These are phyloP conservation scores for Penicillium goetzii DNA, from an alignment of 495 filamentous ascomycete genomes.

Conservation along the genomic window DNA sequence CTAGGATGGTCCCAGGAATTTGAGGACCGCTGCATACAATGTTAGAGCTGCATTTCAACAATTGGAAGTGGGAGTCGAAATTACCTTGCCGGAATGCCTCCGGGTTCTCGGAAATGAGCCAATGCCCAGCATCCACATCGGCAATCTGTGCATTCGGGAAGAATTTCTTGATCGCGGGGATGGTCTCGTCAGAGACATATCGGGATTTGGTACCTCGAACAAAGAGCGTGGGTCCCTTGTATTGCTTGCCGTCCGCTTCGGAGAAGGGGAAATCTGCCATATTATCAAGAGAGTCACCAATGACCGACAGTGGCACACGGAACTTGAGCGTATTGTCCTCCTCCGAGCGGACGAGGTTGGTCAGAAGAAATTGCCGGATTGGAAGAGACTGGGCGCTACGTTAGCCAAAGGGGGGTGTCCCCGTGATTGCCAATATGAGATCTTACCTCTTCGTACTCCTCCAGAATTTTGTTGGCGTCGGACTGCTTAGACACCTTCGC, in stretches of 20 bases:
- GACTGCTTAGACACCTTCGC: constrained; percentile 63
- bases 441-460: constrained; percentile 72
- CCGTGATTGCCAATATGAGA: not conserved
- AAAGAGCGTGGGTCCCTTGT: constrained; percentile 78
- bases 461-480: constrained; percentile 80
- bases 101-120: constrained; percentile 92
- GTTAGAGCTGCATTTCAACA: constrained; percentile 18
- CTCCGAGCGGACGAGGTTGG: constrained; percentile 70
- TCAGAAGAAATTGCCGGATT: constrained; percentile 90
- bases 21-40: constrained; percentile 40
- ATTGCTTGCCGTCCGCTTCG: constrained; percentile 56
- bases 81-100: constrained; percentile 81
- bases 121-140: constrained; percentile 89
- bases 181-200: constrained; percentile 86
- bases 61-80: constrained; percentile 22
- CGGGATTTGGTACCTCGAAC: constrained; percentile 79
- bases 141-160: constrained; percentile 80
- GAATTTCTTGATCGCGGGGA: constrained; percentile 85
- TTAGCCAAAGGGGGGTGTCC: constrained; percentile 14
- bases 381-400: constrained; percentile 56
- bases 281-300: constrained; percentile 61
- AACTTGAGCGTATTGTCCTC: constrained; percentile 52
- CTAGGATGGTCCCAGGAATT: constrained; percentile 38
- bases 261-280: constrained; percentile 84
- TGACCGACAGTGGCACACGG: constrained; percentile 62